These are phyloP conservation scores for Dentipellis sp. DNA, from an alignment of 768 basidiomycete species.

Conservation along the genomic window DNA sequence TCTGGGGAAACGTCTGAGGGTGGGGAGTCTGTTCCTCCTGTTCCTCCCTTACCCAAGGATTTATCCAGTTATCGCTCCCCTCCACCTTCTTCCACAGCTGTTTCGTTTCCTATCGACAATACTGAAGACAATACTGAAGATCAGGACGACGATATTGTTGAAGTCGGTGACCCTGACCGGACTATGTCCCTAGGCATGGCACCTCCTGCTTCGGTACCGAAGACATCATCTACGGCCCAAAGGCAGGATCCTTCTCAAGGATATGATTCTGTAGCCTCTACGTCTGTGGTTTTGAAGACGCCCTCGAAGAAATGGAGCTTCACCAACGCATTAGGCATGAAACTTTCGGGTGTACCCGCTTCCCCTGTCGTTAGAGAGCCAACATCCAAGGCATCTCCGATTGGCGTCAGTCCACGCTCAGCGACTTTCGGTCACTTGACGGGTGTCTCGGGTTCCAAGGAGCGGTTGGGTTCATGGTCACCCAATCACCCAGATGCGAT, in stretches of 20 bases:
- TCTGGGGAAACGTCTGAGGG: slow-evolving; percentile 52
- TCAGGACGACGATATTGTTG: slow-evolving; percentile 25
- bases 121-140: slow-evolving; percentile 30
- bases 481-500: slow-evolving; percentile 66
- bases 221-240: slow-evolving; percentile 21
- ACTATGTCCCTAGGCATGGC: slow-evolving; percentile 46
- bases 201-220: slow-evolving; percentile 22
- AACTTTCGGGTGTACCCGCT: slow-evolving; percentile 57
- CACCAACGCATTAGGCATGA: slow-evolving; percentile 75
- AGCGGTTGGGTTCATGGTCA: slow-evolving; percentile 50
- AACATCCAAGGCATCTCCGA: slow-evolving; percentile 37
- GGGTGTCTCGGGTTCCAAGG: slow-evolving; percentile 63
- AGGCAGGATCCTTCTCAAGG: slow-evolving; percentile 17
- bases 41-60: slow-evolving; percentile 89
- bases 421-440: slow-evolving; percentile 58
- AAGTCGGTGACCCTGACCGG: slow-evolving; percentile 39
- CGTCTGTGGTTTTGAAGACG: slow-evolving; percentile 50
- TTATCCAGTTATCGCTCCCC: slow-evolving; percentile 70
- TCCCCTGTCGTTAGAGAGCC: slow-evolving; percentile 40
- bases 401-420: slow-evolving; percentile 58
- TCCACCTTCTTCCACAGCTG: slow-evolving; percentile 46
- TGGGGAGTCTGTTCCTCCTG: slow-evolving; percentile 67
- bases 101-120: slow-evolving; percentile 36
- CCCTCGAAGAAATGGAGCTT: slow-evolving; percentile 98
- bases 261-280: slow-evolving; percentile 32